Evolutionary conservation across 345 rosid genomes (phyloP), one percentile per base, ranked within the genome.

Genomic region (Cochlearia excelsa): DNA sequence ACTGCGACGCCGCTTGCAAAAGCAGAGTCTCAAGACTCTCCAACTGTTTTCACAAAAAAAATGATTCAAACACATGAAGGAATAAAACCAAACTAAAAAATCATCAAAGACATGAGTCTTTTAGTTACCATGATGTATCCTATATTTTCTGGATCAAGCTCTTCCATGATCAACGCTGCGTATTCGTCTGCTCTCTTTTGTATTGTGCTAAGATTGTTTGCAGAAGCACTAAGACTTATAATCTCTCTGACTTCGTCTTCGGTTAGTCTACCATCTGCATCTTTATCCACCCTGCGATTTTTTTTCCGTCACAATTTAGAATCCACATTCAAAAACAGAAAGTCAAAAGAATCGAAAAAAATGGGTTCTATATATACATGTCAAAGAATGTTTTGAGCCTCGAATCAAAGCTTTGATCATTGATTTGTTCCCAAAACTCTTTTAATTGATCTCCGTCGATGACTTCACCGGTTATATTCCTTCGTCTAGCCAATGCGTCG

Each of bases 151-250:
- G 89, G 89, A 51, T 87, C 95, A 37, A 87, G 66, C 67, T 87
- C 95, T 73, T 87, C 95, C 95, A 84, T 83, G 69, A 87, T 87
- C 65, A 87, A 51, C 6, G 88, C 82, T 27, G 95, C 85, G 74
- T 87, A 87, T 35, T 87, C 95, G 70, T 81, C 85, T 28, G 95
- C 87, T 75, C 83, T 84, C 57, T 81, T 76, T 61, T 87, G 86
- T 27, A 87, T 81, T 42, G 69, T 84, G 23, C 76, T 67, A 4
- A 84, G 79, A 49, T 77, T 84, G 69, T 87, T 87, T 30, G 95
- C 92, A 45, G 89, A 81, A 47, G 95, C 95, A 67, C 95, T 87
- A 3, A 84, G 82, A 33, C 73, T 76, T 23, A 87, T 84, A 57
- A 87, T 83, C 88, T 84, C 95, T 69, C 61, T 78, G 52, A 87